Evolutionary conservation across 805 yeast genomes (phyloP), one percentile per base, ranked within the genome.

Genomic region (Ogataea philodendri): DNA sequence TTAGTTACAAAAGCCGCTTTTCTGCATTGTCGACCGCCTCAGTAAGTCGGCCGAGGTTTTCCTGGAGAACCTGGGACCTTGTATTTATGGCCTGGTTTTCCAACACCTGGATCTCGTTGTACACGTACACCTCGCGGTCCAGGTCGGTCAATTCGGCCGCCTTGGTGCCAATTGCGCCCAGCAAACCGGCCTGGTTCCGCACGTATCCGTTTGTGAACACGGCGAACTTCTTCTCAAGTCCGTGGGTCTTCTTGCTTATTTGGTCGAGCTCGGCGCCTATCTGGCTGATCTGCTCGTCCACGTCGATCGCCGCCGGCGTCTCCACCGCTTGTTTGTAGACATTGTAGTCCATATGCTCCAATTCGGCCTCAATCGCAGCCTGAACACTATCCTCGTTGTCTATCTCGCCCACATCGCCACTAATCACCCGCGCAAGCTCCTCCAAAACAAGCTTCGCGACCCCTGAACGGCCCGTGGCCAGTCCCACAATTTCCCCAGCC

Each of bases 181-280:
- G 24, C 26, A 28, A n/a, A 39, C 5, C 13, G 10, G 30, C 23
- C 22, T 35, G 57, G 15, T 65, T 57, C 30, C 59, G 59, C 15
- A 46, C 20, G 39, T 63, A 65, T 0, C 67, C 69, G n/a, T 54
- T 62, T 9, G 60, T 48, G 25, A 54, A 35, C 4, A 51, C 18
- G 3, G 35, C 30, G 20, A 63, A 44, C 26, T 55, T 59, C 28
- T 54, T 48, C 33, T 65, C 69, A 15, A 55, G 47, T 23, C 46
- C 52, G 25, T 55, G 50, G 5, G 64, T 52, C 7, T 43, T 44
- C 7, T 41, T 18, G 2, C 51, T 42, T 10, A 48, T 39, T 3
- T 37, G 25, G 20, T 40, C 34, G 27, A 49, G 35, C 7, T 32
- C 27, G 18, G 39, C 41, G 14, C 49, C 37, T 24, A 45, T 23